Evolutionary conservation across 192 early-diverging fungal genomes (phyloP), one percentile per base, ranked within the genome.

Genomic region (Coemansia javaensis): DNA sequence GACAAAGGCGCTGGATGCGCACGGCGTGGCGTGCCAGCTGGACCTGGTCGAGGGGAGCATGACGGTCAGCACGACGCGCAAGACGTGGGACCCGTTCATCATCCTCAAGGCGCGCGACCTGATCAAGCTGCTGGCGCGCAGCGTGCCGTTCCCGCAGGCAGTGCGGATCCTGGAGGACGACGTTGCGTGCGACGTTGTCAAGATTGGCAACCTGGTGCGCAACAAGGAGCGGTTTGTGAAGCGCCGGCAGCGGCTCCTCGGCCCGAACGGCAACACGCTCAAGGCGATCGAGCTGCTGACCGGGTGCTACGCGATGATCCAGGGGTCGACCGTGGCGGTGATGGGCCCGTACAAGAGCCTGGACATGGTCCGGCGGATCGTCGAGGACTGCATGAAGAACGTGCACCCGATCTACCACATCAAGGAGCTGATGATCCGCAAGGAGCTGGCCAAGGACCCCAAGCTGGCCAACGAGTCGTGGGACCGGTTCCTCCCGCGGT

Each of bases 171-270:
- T 99, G 56, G 85, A 99, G n/a, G 96, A 99, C 66, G 86, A 83
- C 12, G 71, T 88, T 34, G 80, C 90, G 17, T 93, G 87, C 54
- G 96, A 99, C 51, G 91, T 99, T 48, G 88, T 99, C 61, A 97
- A 97, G 77, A 94, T 99, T 63, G 94, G 94, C 30, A 95, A 89
- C 62, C 72, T 97, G 68, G 77, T 95, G 32, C 72, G 84, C 17
- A 99, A 94, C 70, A 99, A 97, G 82, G 96, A 99, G 59, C 82
- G 92, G 11, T 99, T 97, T 68, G 90, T 97, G 9, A 99, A 97
- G 63, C 82, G 96, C 27, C 79, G 96, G 44, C 93, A 99, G 65
- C 77, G 96, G 33, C 67, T 99, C 15, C 76, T 99, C 57, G 96
- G 96, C 11, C 96, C 94, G 12, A 88, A 90, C 54, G 93, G 93